Percentiles rank a stretch among this genome's conserved stretches.
phyloP scores from a whole-genome alignment of 2,329 filamentous ascomycete genomes.

The Trichophyton equinum region DNA sequence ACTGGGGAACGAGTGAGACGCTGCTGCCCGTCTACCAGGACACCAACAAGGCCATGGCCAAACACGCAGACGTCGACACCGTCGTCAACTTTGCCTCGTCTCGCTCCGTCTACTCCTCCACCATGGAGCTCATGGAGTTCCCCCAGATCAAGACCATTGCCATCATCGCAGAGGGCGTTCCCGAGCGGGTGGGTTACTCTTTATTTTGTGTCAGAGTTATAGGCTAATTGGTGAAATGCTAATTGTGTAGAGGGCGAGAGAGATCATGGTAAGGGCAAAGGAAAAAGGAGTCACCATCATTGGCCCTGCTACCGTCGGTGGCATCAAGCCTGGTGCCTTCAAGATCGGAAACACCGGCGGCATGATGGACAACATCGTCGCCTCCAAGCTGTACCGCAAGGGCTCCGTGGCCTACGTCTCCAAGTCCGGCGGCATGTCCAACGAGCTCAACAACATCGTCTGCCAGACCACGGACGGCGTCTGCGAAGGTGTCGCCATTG shows the following conservation, averaged over 20 bases:
- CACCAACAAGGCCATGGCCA: constrained; percentile 79
- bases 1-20: constrained; percentile 99
- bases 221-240: too few relatives aligned
- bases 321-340: constrained; percentile 98
- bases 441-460: constrained; percentile 99
- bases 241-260: constrained; percentile 64
- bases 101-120: constrained; percentile 95
- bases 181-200: constrained; percentile 64
- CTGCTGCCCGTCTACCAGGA: constrained; percentile 96
- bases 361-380: constrained; percentile 99
- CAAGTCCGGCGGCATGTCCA: constrained; percentile 99
- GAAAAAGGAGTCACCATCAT: constrained; percentile 99
- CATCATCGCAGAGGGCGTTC: constrained; percentile 98
- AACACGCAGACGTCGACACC: constrained; percentile 94
- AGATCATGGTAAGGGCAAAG: constrained; percentile 90
- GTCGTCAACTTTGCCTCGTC: constrained; percentile 99
- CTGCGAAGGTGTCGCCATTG: constrained; percentile 97
- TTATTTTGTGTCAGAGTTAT: neutral
- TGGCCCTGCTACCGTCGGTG: constrained; percentile 93
- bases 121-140: constrained; percentile 94
- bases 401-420: constrained; percentile 98
- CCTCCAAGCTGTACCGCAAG: constrained; percentile 99
- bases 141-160: constrained; percentile 98
- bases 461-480: constrained; percentile 94
- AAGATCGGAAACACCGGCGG: constrained; percentile 99